These are phyloP conservation scores for Pythium dissotocum DNA, from an alignment of 352 stramenopile genomes.

Conservation along the genomic window DNA sequence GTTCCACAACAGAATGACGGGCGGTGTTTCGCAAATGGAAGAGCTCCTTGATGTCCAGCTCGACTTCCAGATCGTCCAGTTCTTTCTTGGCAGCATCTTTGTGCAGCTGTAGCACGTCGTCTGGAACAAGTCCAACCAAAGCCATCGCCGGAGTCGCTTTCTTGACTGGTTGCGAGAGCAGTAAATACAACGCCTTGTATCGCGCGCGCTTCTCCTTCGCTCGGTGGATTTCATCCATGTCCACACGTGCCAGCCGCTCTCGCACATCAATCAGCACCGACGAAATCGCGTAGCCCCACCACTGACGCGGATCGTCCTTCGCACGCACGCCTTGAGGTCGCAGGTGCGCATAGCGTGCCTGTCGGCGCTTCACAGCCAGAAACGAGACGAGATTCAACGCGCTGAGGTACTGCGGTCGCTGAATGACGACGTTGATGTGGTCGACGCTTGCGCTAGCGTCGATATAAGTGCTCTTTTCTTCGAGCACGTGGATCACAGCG, in stretches of 20 bases:
- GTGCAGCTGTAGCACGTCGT: conserved; percentile 38
- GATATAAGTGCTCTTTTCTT: conserved; percentile 89
- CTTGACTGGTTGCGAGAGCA: conserved; percentile 10
- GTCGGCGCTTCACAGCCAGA: conserved; percentile 56
- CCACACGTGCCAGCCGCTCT: conserved; percentile 66
- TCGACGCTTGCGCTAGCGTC: conserved; percentile 73
- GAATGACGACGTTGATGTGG: conserved; percentile 63
- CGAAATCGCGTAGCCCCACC: conserved; percentile 81
- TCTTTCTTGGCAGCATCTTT: conserved; percentile 51
- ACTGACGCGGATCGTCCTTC: conserved; percentile 47
- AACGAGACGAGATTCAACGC: conserved; percentile 76
- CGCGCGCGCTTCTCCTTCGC: conserved; percentile 40
- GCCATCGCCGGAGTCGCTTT: conserved; percentile 26
- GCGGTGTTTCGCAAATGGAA: conserved; percentile 56
- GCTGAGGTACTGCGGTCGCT: conserved; percentile 74
- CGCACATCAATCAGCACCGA: conserved; percentile 73
- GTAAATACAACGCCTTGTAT: conserved; percentile 70
- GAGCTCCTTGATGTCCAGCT: conserved; percentile 71
- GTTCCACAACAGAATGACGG: conserved; percentile 45
- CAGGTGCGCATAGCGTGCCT: conserved; percentile 58
- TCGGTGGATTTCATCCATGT: conserved; percentile 52
- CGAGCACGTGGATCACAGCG: conserved; percentile 79
- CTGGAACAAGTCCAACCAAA: conserved; percentile 40
- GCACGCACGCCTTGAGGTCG: conserved; percentile 51
- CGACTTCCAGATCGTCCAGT: conserved; percentile 70